Conservation (phyloP, 495 filamentous ascomycete genomes). For the Penicillium cataractarum region DNA sequence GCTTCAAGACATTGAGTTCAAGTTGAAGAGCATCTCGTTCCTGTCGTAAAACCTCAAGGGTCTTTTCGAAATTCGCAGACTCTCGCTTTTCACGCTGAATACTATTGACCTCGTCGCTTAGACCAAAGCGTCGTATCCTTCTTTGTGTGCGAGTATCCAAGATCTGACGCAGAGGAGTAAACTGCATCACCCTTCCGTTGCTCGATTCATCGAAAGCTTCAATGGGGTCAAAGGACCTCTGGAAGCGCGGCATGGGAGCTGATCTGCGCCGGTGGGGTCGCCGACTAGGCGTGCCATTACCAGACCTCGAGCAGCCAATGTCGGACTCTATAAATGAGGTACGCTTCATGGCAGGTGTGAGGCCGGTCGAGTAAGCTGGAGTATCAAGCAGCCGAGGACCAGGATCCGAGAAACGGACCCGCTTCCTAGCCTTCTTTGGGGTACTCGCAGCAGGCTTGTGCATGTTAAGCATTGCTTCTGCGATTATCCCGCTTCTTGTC, state of each 20-base stretch:
- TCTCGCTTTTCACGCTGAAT: conserved; percentile 61
- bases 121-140: conserved; percentile 67
- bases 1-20: conserved; percentile 50
- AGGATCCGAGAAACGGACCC: conserved; percentile 74
- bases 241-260: conserved; percentile 34
- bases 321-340: conserved; percentile 48
- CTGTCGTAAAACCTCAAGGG: conserved; percentile 45
- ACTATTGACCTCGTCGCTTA: conserved; percentile 75
- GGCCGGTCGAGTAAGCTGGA: conserved; percentile 55
- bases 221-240: conserved; percentile 31
- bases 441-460: conserved; percentile 22
- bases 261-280: conserved; percentile 40
- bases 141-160: conserved; percentile 73
- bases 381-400: conserved; percentile 49
- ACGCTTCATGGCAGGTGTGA: conserved; percentile 68
- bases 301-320: conserved; percentile 13
- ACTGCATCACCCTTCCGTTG: conserved; percentile 54
- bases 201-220: conserved; percentile 29
- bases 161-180: conserved; percentile 69
- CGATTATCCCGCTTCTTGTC: conserved; percentile 20
- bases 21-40: conserved; percentile 53
- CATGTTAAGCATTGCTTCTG: neutral
- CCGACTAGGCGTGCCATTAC: conserved; percentile 44
- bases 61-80: conserved; percentile 50
- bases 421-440: conserved; percentile 55